Percentiles rank a stretch among this genome's conserved stretches.
Conservation (phyloP, 2,329 filamentous ascomycete genomes). For the Emmonsia crescens region DNA sequence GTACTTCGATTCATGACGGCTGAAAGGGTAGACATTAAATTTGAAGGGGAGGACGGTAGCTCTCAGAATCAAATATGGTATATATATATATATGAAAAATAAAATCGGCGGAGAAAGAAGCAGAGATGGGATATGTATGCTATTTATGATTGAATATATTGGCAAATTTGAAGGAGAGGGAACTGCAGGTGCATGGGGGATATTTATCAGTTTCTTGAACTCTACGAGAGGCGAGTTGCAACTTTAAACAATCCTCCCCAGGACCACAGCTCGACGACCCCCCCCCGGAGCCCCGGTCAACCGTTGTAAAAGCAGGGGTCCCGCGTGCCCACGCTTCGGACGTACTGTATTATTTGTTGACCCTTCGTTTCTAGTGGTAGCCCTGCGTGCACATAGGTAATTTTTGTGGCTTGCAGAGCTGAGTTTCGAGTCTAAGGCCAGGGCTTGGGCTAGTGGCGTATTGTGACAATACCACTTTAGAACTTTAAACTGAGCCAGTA, state of each 20-base stretch:
- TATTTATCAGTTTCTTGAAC: slow-evolving; percentile 1
- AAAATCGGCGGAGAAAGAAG: neutral
- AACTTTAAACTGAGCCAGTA: neutral
- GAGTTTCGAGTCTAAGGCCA: neutral
- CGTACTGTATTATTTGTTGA: neutral
- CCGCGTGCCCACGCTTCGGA: neutral
- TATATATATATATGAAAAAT: neutral
- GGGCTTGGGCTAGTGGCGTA: neutral
- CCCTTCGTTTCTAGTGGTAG: neutral
- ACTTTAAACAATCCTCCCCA: neutral
- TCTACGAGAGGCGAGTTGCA: neutral
- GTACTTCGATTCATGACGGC: slow-evolving; percentile 24
- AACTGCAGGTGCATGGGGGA: neutral
- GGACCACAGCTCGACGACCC: neutral
- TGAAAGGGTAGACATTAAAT: slow-evolving; percentile 1
- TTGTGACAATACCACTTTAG: neutral
- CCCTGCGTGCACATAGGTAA: slow-evolving; percentile 2
- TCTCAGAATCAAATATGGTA: neutral
- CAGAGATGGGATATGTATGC: neutral
- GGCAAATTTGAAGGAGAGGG: neutral
- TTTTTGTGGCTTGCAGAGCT: neutral
- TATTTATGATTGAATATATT: neutral
- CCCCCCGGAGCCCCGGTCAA: neutral
- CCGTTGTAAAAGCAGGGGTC: neutral
- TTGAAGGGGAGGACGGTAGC: neutral